Evolutionary conservation across 345 rosid species (phyloP).

Genomic region (Hibiscus tridactylites): DNA sequence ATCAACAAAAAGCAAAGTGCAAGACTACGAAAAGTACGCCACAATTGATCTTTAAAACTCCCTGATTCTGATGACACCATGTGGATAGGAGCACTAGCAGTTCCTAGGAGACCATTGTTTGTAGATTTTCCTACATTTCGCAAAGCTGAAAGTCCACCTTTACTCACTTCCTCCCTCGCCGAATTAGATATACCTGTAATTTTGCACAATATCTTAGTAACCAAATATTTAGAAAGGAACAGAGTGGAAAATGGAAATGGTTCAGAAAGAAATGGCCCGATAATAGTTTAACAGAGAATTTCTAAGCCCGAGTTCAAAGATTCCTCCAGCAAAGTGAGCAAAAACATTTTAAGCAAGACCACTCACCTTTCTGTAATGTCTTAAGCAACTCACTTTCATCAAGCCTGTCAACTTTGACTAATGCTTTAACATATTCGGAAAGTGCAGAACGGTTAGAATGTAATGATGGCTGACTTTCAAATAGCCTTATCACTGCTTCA

Average conservation of each 20-base stretch:
- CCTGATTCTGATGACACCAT: conserved; percentile 76
- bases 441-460: conserved; percentile 59
- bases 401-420: conserved; percentile 81
- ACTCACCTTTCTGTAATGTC: conserved; percentile 76
- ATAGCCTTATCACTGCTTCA: conserved; percentile 73
- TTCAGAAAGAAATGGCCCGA: neutral
- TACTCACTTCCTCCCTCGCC: conserved; percentile 45
- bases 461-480: conserved; percentile 74
- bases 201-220: neutral
- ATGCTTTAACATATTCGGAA: conserved; percentile 78
- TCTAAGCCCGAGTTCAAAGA: neutral
- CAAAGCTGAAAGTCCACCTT: conserved; percentile 56
- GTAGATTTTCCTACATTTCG: conserved; percentile 61
- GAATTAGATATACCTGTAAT: conserved; percentile 46
- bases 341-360: neutral
- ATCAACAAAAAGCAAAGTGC: conserved; percentile 71
- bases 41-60: conserved; percentile 79
- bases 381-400: conserved; percentile 73
- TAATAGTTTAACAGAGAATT: neutral
- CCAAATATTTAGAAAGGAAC: neutral
- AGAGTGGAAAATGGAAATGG: neutral
- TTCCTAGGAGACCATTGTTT: conserved; percentile 72
- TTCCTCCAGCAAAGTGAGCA: neutral
- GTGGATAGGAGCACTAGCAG: conserved; percentile 78
- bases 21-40: conserved; percentile 78